Evolutionary conservation across 2,329 filamentous ascomycete species (phyloP), one percentile per base, ranked within the genome.

Genomic region (Colletotrichum salicis): DNA sequence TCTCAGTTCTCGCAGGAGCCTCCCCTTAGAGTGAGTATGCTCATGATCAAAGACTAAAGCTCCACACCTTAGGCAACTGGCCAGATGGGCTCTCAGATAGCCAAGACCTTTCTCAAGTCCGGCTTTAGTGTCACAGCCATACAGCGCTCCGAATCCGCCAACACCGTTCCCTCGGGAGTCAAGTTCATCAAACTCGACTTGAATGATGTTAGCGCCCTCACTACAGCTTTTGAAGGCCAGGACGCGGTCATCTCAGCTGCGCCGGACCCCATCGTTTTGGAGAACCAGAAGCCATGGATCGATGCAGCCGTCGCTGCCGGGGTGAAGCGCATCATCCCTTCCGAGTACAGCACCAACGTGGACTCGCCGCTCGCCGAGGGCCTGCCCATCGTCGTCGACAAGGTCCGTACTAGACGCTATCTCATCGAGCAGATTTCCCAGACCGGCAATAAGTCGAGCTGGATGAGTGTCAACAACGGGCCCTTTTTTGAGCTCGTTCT

Each of bases 211-310:
- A 77, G 83, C 0, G 86, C 86, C 19, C 83, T 92, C n/a, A 84
- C 79, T 0, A 73, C 81, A 0, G 87, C 86, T 0, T 85, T 92
- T 56, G 74, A 83, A 58, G 88, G 85, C 56, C 85, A 90, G 68
- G 89, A 92, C 71, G 90, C 86, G 0, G 82, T 91, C 19, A 79
- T 90, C 33, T 85, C 83, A 15, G 80, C 84, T 1, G 80, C 89
- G 22, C 83, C 82, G 19, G 76, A 86, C 7, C 54, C 72, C 10
- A 69, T 67, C 13, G 61, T 75, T 5, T 31, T 70, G 1, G 86
- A 89, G 69, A 78, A 79, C 19, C 88, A 90, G 73, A 79, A 81
- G 37, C 81, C 81, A 35, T 78, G 89, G 71, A 84, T 89, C 54
- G 85, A 89, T 64, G 88, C 87, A 1, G 84, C 86, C 27, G 80